A percentile compares a stretch with the other conserved stretches of the same genome.
phyloP scores from a whole-genome alignment of 1,284 basidiomycete species.

The Apiotrichum domesticum region DNA sequence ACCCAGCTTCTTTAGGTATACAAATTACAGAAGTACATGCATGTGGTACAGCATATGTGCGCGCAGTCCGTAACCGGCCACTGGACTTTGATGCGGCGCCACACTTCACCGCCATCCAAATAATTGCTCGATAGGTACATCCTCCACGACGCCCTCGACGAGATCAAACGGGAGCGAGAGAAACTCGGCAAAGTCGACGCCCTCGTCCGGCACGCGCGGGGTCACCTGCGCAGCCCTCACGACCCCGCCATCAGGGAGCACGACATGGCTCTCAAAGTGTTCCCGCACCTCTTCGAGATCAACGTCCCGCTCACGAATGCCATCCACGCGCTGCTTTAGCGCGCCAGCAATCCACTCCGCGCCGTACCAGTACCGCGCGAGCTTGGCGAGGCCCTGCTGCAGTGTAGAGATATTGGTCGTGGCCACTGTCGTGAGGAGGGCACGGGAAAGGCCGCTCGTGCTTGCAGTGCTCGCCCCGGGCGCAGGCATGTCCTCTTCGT shows the following conservation, averaged over 20 bases:
- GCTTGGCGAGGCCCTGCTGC: slow-evolving; percentile 22
- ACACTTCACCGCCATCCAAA: not conserved
- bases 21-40: not conserved
- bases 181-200: slow-evolving; percentile 10
- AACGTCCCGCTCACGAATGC: slow-evolving; percentile 20
- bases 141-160: slow-evolving; percentile 16
- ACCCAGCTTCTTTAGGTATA: slow-evolving; percentile 2
- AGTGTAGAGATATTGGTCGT: slow-evolving; percentile 19
- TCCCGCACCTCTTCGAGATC: slow-evolving; percentile 25
- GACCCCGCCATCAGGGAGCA: slow-evolving; percentile 25
- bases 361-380: slow-evolving; percentile 24
- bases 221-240: slow-evolving; percentile 3
- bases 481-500: not conserved
- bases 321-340: slow-evolving; percentile 19
- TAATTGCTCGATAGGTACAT: slow-evolving; percentile 15
- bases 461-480: not conserved
- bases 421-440: slow-evolving; percentile 19
- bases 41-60: not conserved
- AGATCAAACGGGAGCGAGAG: slow-evolving; percentile 20
- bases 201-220: not conserved
- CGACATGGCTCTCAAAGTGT: slow-evolving; percentile 21
- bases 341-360: slow-evolving; percentile 25
- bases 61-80: too few relatives aligned
- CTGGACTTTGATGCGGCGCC: too few relatives aligned
- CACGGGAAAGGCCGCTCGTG: slow-evolving; percentile 14